phyloP scores from a whole-genome alignment of 805 yeast species.

The Candida dendrica region DNA sequence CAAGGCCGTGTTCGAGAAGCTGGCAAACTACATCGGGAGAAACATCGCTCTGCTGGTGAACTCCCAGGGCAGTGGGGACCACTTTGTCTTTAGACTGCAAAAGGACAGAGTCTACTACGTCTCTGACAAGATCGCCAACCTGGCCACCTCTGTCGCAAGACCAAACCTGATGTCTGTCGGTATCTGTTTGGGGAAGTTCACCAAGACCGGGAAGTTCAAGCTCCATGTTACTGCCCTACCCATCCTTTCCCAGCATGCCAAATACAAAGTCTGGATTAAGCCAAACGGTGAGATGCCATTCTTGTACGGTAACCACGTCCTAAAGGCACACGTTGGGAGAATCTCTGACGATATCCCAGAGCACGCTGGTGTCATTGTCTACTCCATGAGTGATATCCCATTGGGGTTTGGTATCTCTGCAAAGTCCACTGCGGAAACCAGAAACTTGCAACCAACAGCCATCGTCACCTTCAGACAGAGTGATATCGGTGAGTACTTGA shows the following conservation, averaged over 20 bases:
- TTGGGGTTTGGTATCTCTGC: conserved; percentile 95
- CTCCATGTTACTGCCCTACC: conserved; percentile 89
- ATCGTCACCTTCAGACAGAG: conserved; percentile 95
- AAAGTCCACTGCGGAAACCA: conserved; percentile 81
- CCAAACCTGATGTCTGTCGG: conserved; percentile 89
- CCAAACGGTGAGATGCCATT: conserved; percentile 98
- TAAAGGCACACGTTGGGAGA: conserved; percentile 94
- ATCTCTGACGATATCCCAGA: conserved; percentile 98
- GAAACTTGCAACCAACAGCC: conserved; percentile 85
- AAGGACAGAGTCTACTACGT: conserved; percentile 96
- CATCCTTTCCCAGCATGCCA: conserved; percentile 78
- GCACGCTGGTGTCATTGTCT: conserved; percentile 91
- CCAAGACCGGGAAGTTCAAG: conserved; percentile 95
- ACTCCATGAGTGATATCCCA: conserved; percentile 87
- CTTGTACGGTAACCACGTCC: conserved; percentile 89
- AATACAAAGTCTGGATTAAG: conserved; percentile 93
- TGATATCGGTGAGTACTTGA: conserved; percentile 94
- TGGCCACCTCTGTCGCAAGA: conserved; percentile 88
- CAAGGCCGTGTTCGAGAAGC: conserved; percentile 88
- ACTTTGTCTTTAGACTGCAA: conserved; percentile 92
- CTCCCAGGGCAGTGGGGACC: conserved; percentile 54
- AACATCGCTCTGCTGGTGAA: conserved; percentile 85
- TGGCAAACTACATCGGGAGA: conserved; percentile 95
- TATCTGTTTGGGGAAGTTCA: conserved; percentile 90
- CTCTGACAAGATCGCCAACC: conserved; percentile 69